A percentile compares a stretch with the other conserved stretches of the same genome.
These are phyloP conservation scores for Ophiosphaerella narmari DNA, from an alignment of 2,329 filamentous ascomycete genomes.

Conservation along the genomic window DNA sequence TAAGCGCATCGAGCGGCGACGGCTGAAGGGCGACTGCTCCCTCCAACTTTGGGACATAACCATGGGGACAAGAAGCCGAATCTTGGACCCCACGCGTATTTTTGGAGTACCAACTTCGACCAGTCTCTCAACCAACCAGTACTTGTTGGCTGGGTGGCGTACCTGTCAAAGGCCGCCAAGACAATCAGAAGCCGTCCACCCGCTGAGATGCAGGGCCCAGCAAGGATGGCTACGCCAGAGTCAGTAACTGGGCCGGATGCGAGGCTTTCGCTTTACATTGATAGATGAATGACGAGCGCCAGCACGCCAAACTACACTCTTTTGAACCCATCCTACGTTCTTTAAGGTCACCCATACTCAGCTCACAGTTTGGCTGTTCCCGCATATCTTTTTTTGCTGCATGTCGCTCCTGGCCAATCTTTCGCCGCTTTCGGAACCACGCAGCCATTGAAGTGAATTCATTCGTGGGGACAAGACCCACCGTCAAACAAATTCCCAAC, in stretches of 20 bases:
- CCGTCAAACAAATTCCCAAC: slow-evolving; percentile 16
- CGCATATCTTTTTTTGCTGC: slow-evolving; percentile 5
- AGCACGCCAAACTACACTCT: neutral
- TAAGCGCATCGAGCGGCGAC: neutral
- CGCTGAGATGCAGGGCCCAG: slow-evolving; percentile 1
- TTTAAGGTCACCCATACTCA: neutral
- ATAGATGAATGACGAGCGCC: slow-evolving; percentile 5
- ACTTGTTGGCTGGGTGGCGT: no score
- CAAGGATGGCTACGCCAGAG: neutral
- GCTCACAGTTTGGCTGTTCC: slow-evolving; percentile 2
- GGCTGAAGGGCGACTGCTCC: neutral
- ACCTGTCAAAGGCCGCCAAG: neutral
- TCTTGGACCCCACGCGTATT: no score
- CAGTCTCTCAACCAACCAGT: no score
- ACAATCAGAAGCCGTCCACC: neutral
- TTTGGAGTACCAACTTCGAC: no score
- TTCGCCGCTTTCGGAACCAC: slow-evolving; percentile 20
- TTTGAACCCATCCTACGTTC: neutral
- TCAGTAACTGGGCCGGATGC: slow-evolving; percentile 1
- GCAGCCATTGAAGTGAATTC: slow-evolving; percentile 9
- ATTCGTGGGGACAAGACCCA: slow-evolving; percentile 27
- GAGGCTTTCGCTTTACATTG: neutral
- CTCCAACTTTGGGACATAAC: neutral
- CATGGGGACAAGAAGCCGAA: no score
- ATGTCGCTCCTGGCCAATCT: slow-evolving; percentile 16